Evolutionary conservation across 176 grass and related monocot genomes (phyloP).

Genomic region (Bolboschoenus planiculmis): DNA sequence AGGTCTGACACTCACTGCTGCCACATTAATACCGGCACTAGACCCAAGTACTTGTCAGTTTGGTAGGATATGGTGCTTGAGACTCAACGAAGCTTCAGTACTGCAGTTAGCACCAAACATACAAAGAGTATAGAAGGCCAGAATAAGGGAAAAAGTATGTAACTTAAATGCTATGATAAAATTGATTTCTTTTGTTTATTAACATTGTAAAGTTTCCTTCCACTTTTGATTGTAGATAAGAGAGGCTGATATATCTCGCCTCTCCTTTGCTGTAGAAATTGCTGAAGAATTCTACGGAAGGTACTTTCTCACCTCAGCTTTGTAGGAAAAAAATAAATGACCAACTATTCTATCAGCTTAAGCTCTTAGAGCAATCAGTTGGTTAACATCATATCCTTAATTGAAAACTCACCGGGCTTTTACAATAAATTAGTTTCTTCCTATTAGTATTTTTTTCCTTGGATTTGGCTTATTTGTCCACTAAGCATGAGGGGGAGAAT

Average conservation of each 20-base stretch:
- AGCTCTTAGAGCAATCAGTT: neutral
- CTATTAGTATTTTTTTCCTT: neutral
- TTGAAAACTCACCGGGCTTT: neutral
- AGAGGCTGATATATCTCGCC: conserved; percentile 84
- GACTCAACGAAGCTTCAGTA: neutral
- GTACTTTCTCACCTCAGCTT: conserved; percentile 26
- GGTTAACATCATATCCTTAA: neutral
- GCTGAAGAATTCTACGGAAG: conserved; percentile 97
- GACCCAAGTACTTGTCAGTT: neutral
- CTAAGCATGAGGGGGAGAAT: neutral
- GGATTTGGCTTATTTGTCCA: neutral
- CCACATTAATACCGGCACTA: neutral
- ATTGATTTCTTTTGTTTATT: neutral
- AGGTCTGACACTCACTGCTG: neutral
- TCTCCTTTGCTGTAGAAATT: conserved; percentile 95
- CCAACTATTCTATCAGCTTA: neutral
- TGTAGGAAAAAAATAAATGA: neutral
- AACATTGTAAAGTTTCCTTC: conserved; percentile 13
- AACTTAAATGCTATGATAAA: neutral
- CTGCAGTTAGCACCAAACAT: neutral
- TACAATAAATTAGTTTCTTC: neutral
- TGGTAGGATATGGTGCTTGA: neutral
- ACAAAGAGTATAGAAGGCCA: neutral
- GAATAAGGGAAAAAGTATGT: neutral
- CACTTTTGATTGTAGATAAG: conserved; percentile 54